phyloP scores from a whole-genome alignment of 306 rosid genomes.

The Gastrolobium villosum region DNA sequence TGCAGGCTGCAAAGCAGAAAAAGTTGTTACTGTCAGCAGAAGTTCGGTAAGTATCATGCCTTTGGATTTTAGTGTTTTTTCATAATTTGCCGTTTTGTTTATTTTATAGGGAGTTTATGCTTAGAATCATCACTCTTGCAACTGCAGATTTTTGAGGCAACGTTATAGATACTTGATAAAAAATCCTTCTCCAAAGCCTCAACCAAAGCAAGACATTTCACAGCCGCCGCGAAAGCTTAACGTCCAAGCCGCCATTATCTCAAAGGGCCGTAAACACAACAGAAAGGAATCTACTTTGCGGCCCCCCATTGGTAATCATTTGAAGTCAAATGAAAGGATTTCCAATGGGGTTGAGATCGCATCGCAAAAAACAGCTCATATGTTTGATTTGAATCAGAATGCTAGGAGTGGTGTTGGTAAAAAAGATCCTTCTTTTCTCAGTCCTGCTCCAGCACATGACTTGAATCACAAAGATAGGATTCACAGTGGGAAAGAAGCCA shows the following conservation, averaged over 20 bases:
- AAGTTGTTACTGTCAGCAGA: slow-evolving; percentile 66
- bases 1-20: slow-evolving; percentile 65
- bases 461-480: slow-evolving; percentile 63
- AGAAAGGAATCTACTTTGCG: slow-evolving; percentile 59
- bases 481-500: slow-evolving; percentile 60
- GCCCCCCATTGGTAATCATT: slow-evolving; percentile 44
- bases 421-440: slow-evolving; percentile 56
- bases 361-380: slow-evolving; percentile 48
- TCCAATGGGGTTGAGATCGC: slow-evolving; percentile 47
- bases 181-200: slow-evolving; percentile 51
- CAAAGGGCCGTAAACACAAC: slow-evolving; percentile 54
- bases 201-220: slow-evolving; percentile 54
- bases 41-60: slow-evolving; percentile 63
- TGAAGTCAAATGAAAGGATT: slow-evolving; percentile 56
- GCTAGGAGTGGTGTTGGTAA: slow-evolving; percentile 48
- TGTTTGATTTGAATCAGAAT: slow-evolving; percentile 71
- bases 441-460: slow-evolving; percentile 53
- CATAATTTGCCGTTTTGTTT: background rate
- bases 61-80: background rate
- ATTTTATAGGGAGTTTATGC: slow-evolving; percentile 13
- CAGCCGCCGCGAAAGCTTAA: slow-evolving; percentile 53
- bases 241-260: slow-evolving; percentile 37
- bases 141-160: slow-evolving; percentile 75
- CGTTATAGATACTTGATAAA: slow-evolving; percentile 63
- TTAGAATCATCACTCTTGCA: slow-evolving; percentile 9